Evolutionary conservation across 805 yeast species (phyloP), one percentile per base, ranked within the genome.

Genomic region (Saccharomycopsis fibuligera): DNA sequence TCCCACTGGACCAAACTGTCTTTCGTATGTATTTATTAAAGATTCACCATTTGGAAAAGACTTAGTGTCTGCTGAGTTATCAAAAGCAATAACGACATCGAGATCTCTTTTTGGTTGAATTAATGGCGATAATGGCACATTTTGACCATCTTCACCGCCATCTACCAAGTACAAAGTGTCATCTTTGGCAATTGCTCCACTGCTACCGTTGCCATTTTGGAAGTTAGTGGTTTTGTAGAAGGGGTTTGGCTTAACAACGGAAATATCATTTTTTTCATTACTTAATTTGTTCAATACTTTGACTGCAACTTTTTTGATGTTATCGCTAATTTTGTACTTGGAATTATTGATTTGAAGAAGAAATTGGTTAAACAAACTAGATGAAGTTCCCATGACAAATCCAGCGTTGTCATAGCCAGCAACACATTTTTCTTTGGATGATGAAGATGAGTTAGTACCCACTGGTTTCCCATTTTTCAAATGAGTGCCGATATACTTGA

Each of bases 341-440:
- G 35, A 23, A 10, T n/a, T 42, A 2, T 27, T 24, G 35, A 47
- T 37, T 2, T 14, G n/a, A 14, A 22, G 24, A 24, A 50, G 23
- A 3, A 40, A 24, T 9, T 25, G 35, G 61, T 84, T 87, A 69
- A 88, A 87, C 44, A 88, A 65, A 1, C 91, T 73, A 2, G 95
- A 83, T 1, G 96, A 86, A 4, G 96, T 83, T 33, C 95, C 96
- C 66, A 86, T 68, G 25, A 86, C 66, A 60, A 78, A 89, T 4
- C 96, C 95, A 4, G 85, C 81, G 57, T 86, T 86, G 63, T 88
- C 96, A 52, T 74, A 81, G 2, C 40, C 40, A n/a, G 88, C 2
- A 67, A 74, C 49, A 75, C 59, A 16, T 65, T 65, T 39, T 63
- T 57, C 12, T 66, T 66, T 36, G 63, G 62, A 19, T n/a, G n/a